phyloP scores from a whole-genome alignment of 768 basidiomycete species.

The Lyophyllum shimeji region DNA sequence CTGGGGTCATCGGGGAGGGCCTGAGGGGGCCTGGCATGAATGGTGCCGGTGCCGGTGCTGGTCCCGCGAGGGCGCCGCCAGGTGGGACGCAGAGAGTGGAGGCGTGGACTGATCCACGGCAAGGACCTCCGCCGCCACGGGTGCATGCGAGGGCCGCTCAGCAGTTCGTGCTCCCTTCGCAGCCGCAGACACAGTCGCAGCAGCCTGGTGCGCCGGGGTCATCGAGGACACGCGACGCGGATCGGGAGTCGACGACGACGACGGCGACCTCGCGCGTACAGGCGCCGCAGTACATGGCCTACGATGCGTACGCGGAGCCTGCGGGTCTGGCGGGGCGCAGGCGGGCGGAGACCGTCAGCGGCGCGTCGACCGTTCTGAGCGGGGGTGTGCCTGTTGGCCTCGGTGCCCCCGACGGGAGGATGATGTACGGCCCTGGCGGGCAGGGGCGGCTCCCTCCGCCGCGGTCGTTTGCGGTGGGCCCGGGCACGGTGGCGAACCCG shows the following conservation, averaged over 20 bases:
- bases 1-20: background rate
- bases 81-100: background rate
- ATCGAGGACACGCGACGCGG: background rate
- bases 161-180: background rate
- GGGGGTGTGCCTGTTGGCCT: background rate
- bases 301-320: slow-evolving; percentile 2
- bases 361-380: slow-evolving; percentile 5
- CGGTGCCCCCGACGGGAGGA: background rate
- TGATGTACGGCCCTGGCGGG: slow-evolving; percentile 11
- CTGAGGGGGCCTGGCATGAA: slow-evolving; percentile 4
- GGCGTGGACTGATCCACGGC: background rate
- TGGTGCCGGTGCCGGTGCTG: background rate
- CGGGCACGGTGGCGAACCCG: slow-evolving; percentile 4
- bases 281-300: background rate
- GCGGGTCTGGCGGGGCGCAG: background rate
- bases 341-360: slow-evolving; percentile 17
- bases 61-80: background rate
- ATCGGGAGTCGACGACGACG: background rate
- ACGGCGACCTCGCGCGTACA: background rate
- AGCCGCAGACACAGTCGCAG: background rate
- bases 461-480: background rate
- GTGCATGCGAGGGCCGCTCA: background rate
- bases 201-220: slow-evolving; percentile 3
- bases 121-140: background rate
- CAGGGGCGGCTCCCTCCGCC: slow-evolving; percentile 3